Evolutionary conservation across 139 green algal genomes (phyloP).

Genomic region (Monoraphidium neglectum): DNA sequence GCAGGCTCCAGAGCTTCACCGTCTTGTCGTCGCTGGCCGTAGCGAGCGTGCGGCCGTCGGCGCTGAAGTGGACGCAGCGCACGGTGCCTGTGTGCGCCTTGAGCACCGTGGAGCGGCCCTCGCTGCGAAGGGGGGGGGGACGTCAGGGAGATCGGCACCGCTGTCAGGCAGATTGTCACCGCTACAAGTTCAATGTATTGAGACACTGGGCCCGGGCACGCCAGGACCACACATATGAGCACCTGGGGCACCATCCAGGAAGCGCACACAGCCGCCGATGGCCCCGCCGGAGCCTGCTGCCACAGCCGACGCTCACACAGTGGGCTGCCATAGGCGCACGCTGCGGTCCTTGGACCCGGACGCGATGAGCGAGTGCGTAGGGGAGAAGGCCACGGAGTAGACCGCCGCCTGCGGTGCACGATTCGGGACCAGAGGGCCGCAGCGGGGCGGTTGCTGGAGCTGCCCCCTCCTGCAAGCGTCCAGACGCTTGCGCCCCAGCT

Average conservation of each 20-base stretch:
- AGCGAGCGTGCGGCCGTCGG: constrained; percentile 74
- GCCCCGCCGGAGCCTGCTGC: no score
- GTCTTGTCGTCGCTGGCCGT: constrained; percentile 89
- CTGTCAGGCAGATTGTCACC: no score
- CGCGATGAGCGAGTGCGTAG: constrained; percentile 67
- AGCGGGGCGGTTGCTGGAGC: no score
- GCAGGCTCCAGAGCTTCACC: constrained; percentile 87
- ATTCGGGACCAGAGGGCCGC: not conserved
- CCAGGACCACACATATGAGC: no score
- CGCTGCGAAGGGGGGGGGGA: no score
- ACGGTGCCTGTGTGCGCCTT: constrained; percentile 86
- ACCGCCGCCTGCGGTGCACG: constrained; percentile 64
- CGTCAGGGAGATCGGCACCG: no score
- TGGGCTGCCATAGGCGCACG: constrained; percentile 85
- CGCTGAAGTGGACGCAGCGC: constrained; percentile 75
- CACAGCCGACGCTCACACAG: constrained; percentile 58
- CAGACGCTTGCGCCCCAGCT: no score
- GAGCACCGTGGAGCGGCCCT: constrained; percentile 83
- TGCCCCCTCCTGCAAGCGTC: no score
- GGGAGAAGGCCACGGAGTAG: constrained; percentile 78
- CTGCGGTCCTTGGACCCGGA: constrained; percentile 86
- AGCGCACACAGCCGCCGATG: no score
- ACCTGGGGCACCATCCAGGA: no score
- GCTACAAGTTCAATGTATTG: no score
- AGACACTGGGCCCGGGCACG: no score